Evolutionary conservation across 768 basidiomycete genomes (phyloP), one percentile per base, ranked within the genome.

Genomic region (Pisolithus microcarpus): DNA sequence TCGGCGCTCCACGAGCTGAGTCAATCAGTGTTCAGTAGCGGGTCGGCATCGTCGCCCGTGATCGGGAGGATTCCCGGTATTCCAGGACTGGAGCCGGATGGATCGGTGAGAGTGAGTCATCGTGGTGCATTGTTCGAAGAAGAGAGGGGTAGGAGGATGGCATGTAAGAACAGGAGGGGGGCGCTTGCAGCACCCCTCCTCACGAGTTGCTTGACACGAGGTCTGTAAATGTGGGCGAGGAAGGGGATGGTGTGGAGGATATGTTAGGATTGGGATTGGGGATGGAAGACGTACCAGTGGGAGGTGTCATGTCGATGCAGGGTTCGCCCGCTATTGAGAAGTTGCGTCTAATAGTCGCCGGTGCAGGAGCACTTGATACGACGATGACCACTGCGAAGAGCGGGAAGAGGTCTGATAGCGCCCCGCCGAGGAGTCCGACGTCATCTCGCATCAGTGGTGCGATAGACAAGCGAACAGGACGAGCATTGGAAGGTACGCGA

Each of bases 321-420:
- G 8, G 55, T 40, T 26, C 60, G 4, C 40, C 56, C 47, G 64
- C 58, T 13, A n/a, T 51, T 18, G 55, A 63, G 43, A 50, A 49
- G 21, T 36, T 66, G 37, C 63, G 59, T 45, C 57, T 43, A 49
- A 52, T 66, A 26, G 26, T n/a, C 8, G 10, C 8, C 13, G 43
- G 28, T 18, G 23, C 43, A 3, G 34, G 34, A 34, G 34, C 34
- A 34, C 34, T 10, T 11, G 34, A 15, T 34, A 45, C 65, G 58
- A 19, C 46, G 39, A 4, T 45, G 21, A 42, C 37, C 16, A 36
- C 40, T 45, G 26, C 37, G 30, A 44, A 46, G 9, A n/a, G 28
- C 23, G 38, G 40, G 7, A 65, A 64, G 48, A 56, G 65, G 30
- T 58, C 66, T 45, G 65, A 65, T 51, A 66, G 65, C 9, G 63